These are phyloP conservation scores for Colletotrichum cordylinicola DNA, from an alignment of 2,329 filamentous ascomycete genomes.

Conservation along the genomic window DNA sequence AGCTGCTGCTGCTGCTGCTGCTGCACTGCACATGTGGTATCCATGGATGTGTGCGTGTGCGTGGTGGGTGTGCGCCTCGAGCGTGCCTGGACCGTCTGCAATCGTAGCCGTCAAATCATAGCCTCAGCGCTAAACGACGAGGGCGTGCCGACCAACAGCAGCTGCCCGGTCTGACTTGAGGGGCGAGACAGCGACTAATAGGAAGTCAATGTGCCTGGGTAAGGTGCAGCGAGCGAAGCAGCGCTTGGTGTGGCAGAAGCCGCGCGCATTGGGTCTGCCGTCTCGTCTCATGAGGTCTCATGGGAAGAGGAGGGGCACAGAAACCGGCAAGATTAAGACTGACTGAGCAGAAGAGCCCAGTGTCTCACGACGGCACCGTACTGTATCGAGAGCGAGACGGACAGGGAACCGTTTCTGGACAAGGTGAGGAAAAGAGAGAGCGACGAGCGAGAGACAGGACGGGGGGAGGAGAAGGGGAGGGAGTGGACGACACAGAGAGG, in stretches of 20 bases:
- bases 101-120: conserved; percentile 4
- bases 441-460: not conserved
- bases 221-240: not conserved
- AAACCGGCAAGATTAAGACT: not conserved
- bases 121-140: conserved; percentile 8
- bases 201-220: conserved; percentile 3
- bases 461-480: not conserved
- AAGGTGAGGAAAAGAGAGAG: not conserved
- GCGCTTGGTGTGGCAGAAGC: not conserved
- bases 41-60: not conserved
- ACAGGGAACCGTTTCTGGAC: not conserved
- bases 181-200: not conserved
- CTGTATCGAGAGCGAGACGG: not conserved
- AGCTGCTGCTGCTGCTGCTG: too few species aligned
- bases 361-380: not conserved
- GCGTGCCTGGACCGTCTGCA: conserved; percentile 2
- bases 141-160: conserved; percentile 5
- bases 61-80: not conserved
- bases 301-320: not conserved
- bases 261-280: conserved; percentile 11
- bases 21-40: not conserved
- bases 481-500: not conserved
- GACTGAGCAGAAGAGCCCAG: not conserved
- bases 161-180: not conserved
- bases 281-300: conserved; percentile 4